Conservation (phyloP, 164 flowering plant genomes). For the Aristolochia fimbriata region DNA sequence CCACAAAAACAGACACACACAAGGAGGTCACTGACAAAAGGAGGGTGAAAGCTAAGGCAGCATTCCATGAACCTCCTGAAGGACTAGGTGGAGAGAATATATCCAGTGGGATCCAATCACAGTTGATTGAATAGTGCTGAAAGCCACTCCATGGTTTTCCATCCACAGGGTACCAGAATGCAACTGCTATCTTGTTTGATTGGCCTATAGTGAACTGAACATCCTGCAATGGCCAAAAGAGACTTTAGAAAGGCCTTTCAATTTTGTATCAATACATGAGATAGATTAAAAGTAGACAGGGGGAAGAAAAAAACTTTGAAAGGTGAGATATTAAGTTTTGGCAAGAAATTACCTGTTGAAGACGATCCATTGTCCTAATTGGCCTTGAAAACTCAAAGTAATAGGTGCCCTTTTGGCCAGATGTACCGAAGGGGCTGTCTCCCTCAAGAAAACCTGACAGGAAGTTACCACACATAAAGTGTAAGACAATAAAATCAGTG, state of each 20-base stretch:
- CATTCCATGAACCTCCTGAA: conserved; percentile 38
- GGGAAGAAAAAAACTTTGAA: too few relatives aligned
- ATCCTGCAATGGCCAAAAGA: conserved; percentile 45
- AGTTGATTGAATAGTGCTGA: conserved; percentile 66
- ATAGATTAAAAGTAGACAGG: background rate
- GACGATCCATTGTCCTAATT: conserved; percentile 85
- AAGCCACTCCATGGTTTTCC: conserved; percentile 88
- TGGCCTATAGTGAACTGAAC: conserved; percentile 71
- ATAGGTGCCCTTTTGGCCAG: conserved; percentile 63
- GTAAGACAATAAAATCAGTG: background rate
- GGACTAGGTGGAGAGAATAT: conserved; percentile 21
- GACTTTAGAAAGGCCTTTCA: background rate
- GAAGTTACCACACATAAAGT: background rate
- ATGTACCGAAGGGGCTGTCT: conserved; percentile 72
- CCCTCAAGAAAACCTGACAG: conserved; percentile 69
- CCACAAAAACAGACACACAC: conserved; percentile 53
- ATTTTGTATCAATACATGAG: background rate
- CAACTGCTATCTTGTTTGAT: conserved; percentile 64
- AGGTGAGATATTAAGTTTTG: too few relatives aligned
- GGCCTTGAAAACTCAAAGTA: conserved; percentile 95
- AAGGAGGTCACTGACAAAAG: conserved; percentile 60
- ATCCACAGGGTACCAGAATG: conserved; percentile 90
- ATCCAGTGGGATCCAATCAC: conserved; percentile 82
- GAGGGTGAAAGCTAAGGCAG: conserved; percentile 58
- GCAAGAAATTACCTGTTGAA: conserved; percentile 63